Base-by-base conservation (phyloP, 2,329 filamentous ascomycete genomes). In the Colletotrichum sp. region DNA sequence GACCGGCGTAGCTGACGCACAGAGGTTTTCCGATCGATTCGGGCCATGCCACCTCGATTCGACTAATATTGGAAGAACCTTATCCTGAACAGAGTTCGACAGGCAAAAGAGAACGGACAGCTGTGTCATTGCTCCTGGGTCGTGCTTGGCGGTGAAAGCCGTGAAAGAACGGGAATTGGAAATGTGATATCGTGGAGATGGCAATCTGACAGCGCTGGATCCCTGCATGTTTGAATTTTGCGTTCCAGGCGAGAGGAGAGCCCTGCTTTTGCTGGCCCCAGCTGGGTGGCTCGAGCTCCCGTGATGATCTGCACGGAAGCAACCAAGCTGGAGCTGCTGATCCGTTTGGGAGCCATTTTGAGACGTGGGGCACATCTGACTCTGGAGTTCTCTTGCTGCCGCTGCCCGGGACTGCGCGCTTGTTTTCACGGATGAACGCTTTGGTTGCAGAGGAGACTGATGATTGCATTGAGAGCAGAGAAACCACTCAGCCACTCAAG, bases 251-350 rank as follows among this genome's bases (percentile, higher is more conserved):
- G 5, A 49, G 39, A 65, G 52, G 63, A 68, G 55, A 72, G 70
- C 73, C 70, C 69, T 52, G 64, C 52, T 49, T 69, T 44, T n/a
- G 49, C 13, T 18, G 49, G 70, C 70, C 73, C 70, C 73, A 36
- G 70, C 49, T 26, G 32, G 55, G 64, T 76, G 73, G 73, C 73
- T 63, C 73, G 64, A 73, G 73, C 73, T 76, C n/a, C 57, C 59
- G 57, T 24, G 70, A 69, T 36, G 64, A 76, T 76, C 73, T 73
- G 73, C 73, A 73, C 64, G 73, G 73, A 64, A 76, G 57, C 32
- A 69, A 62, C 69, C 62, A 75, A 72, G 63, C 57, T 68, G 49
- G 62, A 72, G 70, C 63, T 72, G 73, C 32, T 44, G 36, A 71
- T 75, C 57, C 39, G 44, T 72, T 49, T 28, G 73, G 69, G 24